Evolutionary conservation across 2,329 filamentous ascomycete genomes (phyloP).

Genomic region (Botrytis pseudocinerea): DNA sequence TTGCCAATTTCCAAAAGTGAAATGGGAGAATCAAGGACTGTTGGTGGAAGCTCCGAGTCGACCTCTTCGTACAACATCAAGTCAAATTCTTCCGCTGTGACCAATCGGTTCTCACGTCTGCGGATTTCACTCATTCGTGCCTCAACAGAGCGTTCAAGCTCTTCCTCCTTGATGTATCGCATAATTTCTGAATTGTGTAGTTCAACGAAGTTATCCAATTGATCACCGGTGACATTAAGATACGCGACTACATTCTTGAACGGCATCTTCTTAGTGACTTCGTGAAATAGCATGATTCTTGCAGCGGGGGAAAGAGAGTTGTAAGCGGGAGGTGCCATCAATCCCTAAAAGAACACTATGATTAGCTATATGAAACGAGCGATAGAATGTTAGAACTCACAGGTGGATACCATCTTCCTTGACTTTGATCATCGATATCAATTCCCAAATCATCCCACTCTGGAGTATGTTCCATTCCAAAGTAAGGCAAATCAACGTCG

Average conservation of each 20-base stretch:
- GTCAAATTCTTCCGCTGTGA: neutral
- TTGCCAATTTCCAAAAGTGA: neutral
- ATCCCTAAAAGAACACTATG: neutral
- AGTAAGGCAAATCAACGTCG: neutral
- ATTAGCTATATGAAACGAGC: neutral
- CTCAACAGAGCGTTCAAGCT: too few relatives aligned
- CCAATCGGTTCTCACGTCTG: neutral
- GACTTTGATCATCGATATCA: neutral
- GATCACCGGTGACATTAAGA: neutral
- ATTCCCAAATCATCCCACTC: neutral
- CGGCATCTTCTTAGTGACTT: neutral
- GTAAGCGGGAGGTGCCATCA: neutral
- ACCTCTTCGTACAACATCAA: neutral
- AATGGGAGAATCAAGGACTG: neutral
- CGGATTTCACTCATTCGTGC: too few relatives aligned
- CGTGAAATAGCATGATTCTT: neutral
- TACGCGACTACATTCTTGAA: neutral
- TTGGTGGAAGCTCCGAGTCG: neutral
- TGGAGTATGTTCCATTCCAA: neutral
- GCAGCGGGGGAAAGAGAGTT: neutral
- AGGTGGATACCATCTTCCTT: neutral
- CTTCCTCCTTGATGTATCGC: neutral
- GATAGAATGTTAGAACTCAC: neutral
- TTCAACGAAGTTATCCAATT: neutral
- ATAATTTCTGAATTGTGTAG: neutral